These are phyloP conservation scores for Patellaria atrata DNA, from an alignment of 495 filamentous ascomycete genomes.

Conservation along the genomic window DNA sequence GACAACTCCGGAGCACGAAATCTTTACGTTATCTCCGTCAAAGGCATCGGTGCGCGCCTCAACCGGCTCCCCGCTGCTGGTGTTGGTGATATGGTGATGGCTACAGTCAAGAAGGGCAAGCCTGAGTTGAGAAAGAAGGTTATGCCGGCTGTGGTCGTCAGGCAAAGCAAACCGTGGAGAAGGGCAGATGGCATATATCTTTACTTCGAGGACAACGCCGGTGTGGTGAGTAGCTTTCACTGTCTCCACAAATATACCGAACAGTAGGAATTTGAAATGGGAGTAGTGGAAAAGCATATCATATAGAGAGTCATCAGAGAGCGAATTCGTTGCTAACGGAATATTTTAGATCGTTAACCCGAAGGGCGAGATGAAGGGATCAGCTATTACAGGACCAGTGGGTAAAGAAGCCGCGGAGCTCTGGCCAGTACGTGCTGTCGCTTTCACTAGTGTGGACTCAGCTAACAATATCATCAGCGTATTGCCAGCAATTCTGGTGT, in stretches of 20 bases:
- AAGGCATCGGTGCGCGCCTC: conserved; percentile 94
- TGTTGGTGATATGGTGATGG: conserved; percentile 99
- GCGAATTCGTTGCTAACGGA: conserved; percentile 4
- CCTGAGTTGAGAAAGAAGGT: conserved; percentile 99
- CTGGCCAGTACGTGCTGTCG: conserved; percentile 70
- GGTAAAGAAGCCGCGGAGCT: conserved; percentile 99
- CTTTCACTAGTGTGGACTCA: conserved; percentile 1
- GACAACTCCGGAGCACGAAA: conserved; percentile 98
- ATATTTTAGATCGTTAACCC: conserved; percentile 85
- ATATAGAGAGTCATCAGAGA: background rate
- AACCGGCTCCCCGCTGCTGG: conserved; percentile 96
- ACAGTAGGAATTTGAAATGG: background rate
- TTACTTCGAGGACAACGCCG: conserved; percentile 99
- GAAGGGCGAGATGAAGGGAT: conserved; percentile 99
- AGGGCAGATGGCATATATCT: conserved; percentile 93
- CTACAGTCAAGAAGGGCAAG: conserved; percentile 99
- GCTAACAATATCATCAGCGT: conserved; percentile 44
- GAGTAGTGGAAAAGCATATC: too few species aligned
- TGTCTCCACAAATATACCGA: too few species aligned
- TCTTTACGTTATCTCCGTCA: conserved; percentile 99
- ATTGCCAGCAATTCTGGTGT: conserved; percentile 99
- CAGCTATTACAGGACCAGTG: conserved; percentile 95
- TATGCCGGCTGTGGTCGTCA: conserved; percentile 95
- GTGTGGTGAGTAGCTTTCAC: conserved; percentile 60
- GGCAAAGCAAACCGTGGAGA: conserved; percentile 98